These are phyloP conservation scores for Colletotrichum kahawae DNA, from an alignment of 2,329 filamentous ascomycete genomes.

Conservation along the genomic window DNA sequence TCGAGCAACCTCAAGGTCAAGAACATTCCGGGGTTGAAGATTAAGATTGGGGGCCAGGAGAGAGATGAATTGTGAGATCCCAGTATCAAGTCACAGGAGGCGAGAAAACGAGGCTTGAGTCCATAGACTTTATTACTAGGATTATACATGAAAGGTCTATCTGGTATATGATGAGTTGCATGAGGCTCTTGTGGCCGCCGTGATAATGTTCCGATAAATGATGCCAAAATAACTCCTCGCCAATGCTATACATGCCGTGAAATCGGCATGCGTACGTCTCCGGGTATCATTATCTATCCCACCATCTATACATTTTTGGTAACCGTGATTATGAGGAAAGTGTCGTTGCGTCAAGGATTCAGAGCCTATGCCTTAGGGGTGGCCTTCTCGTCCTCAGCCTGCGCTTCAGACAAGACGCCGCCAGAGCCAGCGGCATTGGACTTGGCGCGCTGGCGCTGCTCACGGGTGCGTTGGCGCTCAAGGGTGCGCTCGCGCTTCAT, in stretches of 20 bases:
- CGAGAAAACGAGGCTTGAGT: neutral
- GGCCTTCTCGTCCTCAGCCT: slow-evolving; percentile 3
- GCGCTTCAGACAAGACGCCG: slow-evolving; percentile 11
- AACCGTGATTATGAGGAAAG: neutral
- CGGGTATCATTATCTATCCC: slow-evolving; percentile 17
- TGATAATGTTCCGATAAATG: neutral
- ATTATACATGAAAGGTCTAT: slow-evolving; percentile 7
- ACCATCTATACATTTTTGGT: neutral
- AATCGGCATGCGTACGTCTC: neutral
- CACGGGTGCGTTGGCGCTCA: neutral
- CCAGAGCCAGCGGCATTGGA: neutral
- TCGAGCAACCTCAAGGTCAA: slow-evolving; percentile 21
- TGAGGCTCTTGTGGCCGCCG: neutral
- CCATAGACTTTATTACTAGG: neutral
- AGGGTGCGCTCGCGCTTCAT: slow-evolving; percentile 5
- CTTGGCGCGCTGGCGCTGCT: neutral
- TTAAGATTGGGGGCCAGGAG: slow-evolving; percentile 25
- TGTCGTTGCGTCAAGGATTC: neutral
- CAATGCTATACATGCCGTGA: slow-evolving; percentile 10
- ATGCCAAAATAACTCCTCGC: slow-evolving; percentile 8
- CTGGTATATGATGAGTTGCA: neutral
- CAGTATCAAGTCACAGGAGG: neutral
- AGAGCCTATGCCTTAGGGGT: neutral
- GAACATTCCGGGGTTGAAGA: slow-evolving; percentile 30
- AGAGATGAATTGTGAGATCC: slow-evolving; percentile 27